These are phyloP conservation scores for Cercophora sp. DNA, from an alignment of 495 filamentous ascomycete genomes.

Conservation along the genomic window DNA sequence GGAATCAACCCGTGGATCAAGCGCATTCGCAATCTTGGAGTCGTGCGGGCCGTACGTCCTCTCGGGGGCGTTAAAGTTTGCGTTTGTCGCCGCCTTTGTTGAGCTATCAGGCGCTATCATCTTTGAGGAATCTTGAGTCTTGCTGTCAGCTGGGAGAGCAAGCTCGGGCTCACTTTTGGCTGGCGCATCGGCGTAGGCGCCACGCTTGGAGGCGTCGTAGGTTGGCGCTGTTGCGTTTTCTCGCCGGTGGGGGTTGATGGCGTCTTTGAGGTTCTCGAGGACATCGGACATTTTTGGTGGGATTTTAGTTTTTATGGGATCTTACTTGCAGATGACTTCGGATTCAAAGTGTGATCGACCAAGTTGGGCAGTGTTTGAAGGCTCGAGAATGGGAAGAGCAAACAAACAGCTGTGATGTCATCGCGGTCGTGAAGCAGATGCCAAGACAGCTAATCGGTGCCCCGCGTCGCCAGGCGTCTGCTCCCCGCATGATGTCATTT, in stretches of 20 bases:
- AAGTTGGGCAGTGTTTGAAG: background rate
- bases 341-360: background rate
- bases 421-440: too few relatives aligned
- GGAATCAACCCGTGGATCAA: slow-evolving; percentile 40
- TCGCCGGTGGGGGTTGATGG: slow-evolving; percentile 22
- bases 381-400: too few relatives aligned
- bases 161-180: slow-evolving; percentile 1
- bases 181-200: slow-evolving; percentile 19
- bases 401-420: background rate
- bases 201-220: slow-evolving; percentile 22
- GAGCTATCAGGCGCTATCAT: slow-evolving; percentile 1
- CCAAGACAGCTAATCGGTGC: too few relatives aligned
- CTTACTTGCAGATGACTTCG: background rate
- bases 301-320: background rate
- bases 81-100: slow-evolving; percentile 16
- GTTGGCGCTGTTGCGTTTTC: slow-evolving; percentile 20
- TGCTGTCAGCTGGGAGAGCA: background rate
- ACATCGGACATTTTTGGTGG: slow-evolving; percentile 28
- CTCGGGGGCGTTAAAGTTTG: slow-evolving; percentile 21
- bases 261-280: slow-evolving; percentile 24
- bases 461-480: too few relatives aligned
- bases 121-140: background rate
- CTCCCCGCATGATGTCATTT: background rate
- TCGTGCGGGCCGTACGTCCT: slow-evolving; percentile 38
- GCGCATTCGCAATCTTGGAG: slow-evolving; percentile 36